Evolutionary conservation across 306 rosid species (phyloP).

Genomic region (Gillenia trifoliata): DNA sequence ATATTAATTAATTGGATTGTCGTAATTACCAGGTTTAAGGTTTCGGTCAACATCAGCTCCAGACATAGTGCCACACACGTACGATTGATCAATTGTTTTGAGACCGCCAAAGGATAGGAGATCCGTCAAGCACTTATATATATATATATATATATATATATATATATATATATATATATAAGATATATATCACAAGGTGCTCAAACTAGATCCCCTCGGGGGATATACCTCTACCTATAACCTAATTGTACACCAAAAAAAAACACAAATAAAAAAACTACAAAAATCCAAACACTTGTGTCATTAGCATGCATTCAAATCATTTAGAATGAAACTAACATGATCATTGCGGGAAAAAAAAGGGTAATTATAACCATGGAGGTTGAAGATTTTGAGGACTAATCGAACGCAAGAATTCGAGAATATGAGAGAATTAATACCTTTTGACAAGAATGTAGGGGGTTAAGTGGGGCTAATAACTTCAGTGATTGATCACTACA

Average conservation of each 20-base stretch:
- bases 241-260: not conserved
- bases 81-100: constrained; percentile 13
- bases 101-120: constrained; percentile 31
- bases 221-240: constrained; percentile 11
- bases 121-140: constrained; percentile 32
- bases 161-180: too few relatives aligned
- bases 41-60: constrained; percentile 36
- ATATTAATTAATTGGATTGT: not conserved
- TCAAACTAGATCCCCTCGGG: constrained; percentile 15
- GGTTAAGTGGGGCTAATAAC: constrained; percentile 15
- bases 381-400: not conserved
- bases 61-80: constrained; percentile 36
- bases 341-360: not conserved
- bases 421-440: not conserved
- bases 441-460: constrained; percentile 26
- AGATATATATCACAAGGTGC: constrained; percentile 14
- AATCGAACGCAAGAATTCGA: not conserved
- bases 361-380: not conserved
- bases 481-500: constrained; percentile 8
- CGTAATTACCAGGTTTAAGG: constrained; percentile 31
- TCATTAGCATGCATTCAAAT: not conserved
- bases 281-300: not conserved
- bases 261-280: not conserved
- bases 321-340: not conserved
- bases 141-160: too few relatives aligned